These are phyloP conservation scores for Sphaerobolus stellatus DNA, from an alignment of 1,284 basidiomycete genomes.

Conservation along the genomic window DNA sequence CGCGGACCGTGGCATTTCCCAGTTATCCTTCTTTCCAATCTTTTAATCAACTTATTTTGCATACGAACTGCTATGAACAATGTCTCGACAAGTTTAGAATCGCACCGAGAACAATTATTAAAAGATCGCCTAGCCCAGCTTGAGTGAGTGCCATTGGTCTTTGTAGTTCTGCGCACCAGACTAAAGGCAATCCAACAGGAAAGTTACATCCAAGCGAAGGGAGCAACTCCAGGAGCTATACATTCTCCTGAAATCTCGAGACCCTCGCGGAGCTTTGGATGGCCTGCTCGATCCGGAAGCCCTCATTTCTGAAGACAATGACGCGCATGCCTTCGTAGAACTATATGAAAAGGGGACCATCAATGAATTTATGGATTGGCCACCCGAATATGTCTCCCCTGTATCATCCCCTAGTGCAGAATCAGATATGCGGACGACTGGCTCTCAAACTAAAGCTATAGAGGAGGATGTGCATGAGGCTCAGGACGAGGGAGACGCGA, in stretches of 20 bases:
- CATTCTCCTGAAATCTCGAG: slow-evolving; percentile 9
- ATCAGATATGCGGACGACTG: slow-evolving; percentile 3
- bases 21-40: background rate
- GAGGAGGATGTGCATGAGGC: background rate
- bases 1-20: too few species aligned
- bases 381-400: slow-evolving; percentile 2
- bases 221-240: slow-evolving; percentile 8
- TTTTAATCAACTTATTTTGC: background rate
- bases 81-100: slow-evolving; percentile 3
- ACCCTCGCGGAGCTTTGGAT: slow-evolving; percentile 3
- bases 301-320: slow-evolving; percentile 1
- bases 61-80: slow-evolving; percentile 7
- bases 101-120: slow-evolving; percentile 6
- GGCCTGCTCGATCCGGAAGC: background rate
- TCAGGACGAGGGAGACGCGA: background rate
- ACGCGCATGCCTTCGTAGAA: slow-evolving; percentile 5
- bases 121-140: slow-evolving; percentile 7
- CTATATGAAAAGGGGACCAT: slow-evolving; percentile 10
- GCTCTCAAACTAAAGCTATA: background rate
- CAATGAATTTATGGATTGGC: slow-evolving; percentile 10
- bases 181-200: background rate
- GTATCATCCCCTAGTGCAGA: slow-evolving; percentile 1
- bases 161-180: background rate
- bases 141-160: slow-evolving; percentile 3
- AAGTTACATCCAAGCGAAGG: background rate